Conservation (phyloP, 164 flowering plant genomes). For the Buxus sempervirens region DNA sequence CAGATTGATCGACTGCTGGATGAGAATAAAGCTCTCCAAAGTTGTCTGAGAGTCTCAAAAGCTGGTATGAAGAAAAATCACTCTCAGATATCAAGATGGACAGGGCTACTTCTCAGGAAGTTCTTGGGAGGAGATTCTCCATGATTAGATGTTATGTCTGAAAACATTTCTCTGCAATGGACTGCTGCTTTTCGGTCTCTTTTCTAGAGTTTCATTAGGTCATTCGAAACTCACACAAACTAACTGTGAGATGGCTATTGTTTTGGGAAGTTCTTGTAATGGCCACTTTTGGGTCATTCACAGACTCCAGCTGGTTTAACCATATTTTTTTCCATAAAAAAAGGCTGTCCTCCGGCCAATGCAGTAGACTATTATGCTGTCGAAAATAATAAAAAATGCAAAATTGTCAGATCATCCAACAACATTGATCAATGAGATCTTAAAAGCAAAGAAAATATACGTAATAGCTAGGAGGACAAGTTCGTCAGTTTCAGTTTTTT, state of each 20-base stretch:
- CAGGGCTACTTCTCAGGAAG: slow-evolving; percentile 17
- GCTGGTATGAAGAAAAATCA: slow-evolving; percentile 20
- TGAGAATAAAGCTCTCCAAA: slow-evolving; percentile 36
- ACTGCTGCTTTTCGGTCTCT: neutral
- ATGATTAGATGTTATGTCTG: slow-evolving; percentile 3
- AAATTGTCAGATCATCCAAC: no score
- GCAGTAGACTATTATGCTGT: no score
- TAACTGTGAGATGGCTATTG: neutral
- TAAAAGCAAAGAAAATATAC: no score
- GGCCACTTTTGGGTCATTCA: neutral
- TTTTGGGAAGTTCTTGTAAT: neutral
- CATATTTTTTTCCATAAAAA: no score
- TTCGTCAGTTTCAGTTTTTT: no score
- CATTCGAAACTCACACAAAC: neutral
- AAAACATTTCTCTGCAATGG: neutral
- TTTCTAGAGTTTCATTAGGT: neutral
- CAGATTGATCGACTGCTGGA: slow-evolving; percentile 22
- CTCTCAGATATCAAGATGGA: slow-evolving; percentile 22
- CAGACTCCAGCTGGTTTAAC: no score
- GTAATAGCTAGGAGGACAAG: no score
- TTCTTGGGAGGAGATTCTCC: slow-evolving; percentile 16
- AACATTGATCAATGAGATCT: no score
- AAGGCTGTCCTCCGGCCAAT: no score
- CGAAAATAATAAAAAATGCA: no score
- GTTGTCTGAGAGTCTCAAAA: slow-evolving; percentile 11